Evolutionary conservation across 441 rosid genomes (phyloP).

Genomic region (Aleurites moluccanus): DNA sequence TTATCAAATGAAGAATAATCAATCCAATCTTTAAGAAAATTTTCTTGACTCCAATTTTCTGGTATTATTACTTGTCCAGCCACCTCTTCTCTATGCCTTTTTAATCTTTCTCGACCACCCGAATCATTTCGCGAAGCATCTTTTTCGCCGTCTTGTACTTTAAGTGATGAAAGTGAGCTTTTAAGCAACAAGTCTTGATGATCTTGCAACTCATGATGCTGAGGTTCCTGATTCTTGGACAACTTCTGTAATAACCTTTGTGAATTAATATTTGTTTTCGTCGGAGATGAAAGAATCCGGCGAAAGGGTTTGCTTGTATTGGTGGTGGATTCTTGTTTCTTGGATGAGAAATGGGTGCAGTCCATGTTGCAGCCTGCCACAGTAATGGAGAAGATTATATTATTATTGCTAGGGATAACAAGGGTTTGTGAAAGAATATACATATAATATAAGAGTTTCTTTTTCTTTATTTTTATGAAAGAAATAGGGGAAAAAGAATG

Average conservation of each 20-base stretch:
- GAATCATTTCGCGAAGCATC: not conserved
- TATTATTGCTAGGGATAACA: not conserved
- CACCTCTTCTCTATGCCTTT: conserved; percentile 63
- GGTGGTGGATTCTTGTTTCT: conserved; percentile 22
- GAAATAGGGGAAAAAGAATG: conserved; percentile 10
- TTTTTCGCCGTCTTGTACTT: not conserved
- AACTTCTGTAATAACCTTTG: not conserved
- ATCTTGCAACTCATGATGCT: not conserved
- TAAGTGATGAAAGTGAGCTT: not conserved
- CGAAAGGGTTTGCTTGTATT: not conserved
- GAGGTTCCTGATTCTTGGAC: not conserved
- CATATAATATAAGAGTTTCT: not conserved
- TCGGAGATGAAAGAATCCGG: conserved; percentile 10
- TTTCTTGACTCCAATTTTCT: conserved; percentile 68
- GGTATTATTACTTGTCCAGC: conserved; percentile 65
- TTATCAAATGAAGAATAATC: conserved; percentile 57
- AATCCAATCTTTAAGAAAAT: conserved; percentile 63
- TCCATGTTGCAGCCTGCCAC: conserved; percentile 21
- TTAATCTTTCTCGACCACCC: conserved; percentile 57
- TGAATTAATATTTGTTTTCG: not conserved
- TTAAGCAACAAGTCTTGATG: too few species aligned
- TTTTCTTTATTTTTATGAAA: not conserved
- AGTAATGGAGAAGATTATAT: not conserved
- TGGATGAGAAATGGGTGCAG: conserved; percentile 18
- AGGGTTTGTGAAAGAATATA: not conserved